These are phyloP conservation scores for Fulvia fulva DNA, from an alignment of 2,329 filamentous ascomycete species.

Conservation along the genomic window DNA sequence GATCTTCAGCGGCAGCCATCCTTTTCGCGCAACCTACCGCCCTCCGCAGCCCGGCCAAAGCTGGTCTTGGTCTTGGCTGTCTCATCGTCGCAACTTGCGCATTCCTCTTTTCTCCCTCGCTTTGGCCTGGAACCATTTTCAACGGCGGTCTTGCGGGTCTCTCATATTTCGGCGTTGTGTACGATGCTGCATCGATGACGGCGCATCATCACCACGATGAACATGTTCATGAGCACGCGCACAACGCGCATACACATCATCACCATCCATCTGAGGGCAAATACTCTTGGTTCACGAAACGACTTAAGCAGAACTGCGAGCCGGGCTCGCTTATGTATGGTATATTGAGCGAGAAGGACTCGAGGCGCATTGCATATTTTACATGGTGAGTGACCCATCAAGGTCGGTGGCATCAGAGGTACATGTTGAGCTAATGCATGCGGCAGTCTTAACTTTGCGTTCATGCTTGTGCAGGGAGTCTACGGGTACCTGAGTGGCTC, in stretches of 20 bases:
- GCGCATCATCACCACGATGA: slow-evolving; percentile 30
- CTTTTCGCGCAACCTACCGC: slow-evolving; percentile 41
- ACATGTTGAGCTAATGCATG: slow-evolving; percentile 10
- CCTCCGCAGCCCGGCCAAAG: slow-evolving; percentile 36
- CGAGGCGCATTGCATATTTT: slow-evolving; percentile 93
- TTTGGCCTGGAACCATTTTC: slow-evolving; percentile 34
- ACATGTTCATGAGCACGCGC: slow-evolving; percentile 31
- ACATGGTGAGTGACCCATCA: slow-evolving; percentile 62
- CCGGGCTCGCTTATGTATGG: slow-evolving; percentile 76
- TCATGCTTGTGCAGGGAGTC: slow-evolving; percentile 91
- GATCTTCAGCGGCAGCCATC: slow-evolving; percentile 41
- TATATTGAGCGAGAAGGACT: slow-evolving; percentile 86
- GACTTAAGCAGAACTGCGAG: slow-evolving; percentile 66
- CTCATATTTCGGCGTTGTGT: slow-evolving; percentile 37
- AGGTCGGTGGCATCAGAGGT: slow-evolving; percentile 3
- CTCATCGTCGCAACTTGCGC: slow-evolving; percentile 31
- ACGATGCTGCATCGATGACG: slow-evolving; percentile 36
- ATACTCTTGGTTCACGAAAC: slow-evolving; percentile 66
- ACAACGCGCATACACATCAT: slow-evolving; percentile 25
- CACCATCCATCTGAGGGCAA: slow-evolving; percentile 40
- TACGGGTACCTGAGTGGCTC: slow-evolving; percentile 94
- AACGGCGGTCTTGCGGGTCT: slow-evolving; percentile 35
- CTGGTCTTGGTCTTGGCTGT: slow-evolving; percentile 33
- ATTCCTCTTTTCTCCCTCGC: slow-evolving; percentile 34
- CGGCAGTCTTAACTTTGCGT: slow-evolving; percentile 78